Evolutionary conservation across 2,329 filamentous ascomycete genomes (phyloP).

Genomic region (Leptographium wingfieldii): DNA sequence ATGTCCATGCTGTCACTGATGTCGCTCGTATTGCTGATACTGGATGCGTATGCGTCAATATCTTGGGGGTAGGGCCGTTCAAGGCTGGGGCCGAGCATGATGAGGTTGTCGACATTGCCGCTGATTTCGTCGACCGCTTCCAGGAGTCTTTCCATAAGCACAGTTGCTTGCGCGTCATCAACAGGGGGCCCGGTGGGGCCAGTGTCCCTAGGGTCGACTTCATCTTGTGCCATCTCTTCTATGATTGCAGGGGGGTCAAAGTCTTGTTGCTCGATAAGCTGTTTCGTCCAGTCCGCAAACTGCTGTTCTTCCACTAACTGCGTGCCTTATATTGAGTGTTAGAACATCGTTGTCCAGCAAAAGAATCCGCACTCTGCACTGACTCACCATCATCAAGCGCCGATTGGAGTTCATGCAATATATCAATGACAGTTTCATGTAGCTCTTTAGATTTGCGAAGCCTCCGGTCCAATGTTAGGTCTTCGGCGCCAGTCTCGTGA

Average conservation of each 20-base stretch:
- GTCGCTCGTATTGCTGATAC: constrained; percentile 7
- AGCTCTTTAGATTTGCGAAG: constrained; percentile 9
- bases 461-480: constrained; percentile 9
- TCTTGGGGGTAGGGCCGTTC: constrained; percentile 10
- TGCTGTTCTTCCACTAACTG: constrained; percentile 6
- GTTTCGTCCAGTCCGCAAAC: constrained; percentile 1
- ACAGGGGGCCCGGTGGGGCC: background rate
- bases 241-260: background rate
- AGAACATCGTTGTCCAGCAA: background rate
- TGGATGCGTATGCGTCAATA: constrained; percentile 7
- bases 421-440: constrained; percentile 5
- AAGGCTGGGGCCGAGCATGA: constrained; percentile 10
- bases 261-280: background rate
- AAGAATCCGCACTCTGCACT: background rate
- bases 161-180: background rate
- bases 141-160: background rate
- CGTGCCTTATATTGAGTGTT: background rate
- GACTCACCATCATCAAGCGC: constrained; percentile 8
- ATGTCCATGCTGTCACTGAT: constrained; percentile 8
- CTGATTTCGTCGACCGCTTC: background rate
- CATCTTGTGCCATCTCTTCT: background rate
- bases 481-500: constrained; percentile 9
- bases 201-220: too few species aligned
- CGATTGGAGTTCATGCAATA: constrained; percentile 4
- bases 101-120: constrained; percentile 4